Evolutionary conservation across 345 rosid genomes (phyloP).

Genomic region (Populus euphratica): DNA sequence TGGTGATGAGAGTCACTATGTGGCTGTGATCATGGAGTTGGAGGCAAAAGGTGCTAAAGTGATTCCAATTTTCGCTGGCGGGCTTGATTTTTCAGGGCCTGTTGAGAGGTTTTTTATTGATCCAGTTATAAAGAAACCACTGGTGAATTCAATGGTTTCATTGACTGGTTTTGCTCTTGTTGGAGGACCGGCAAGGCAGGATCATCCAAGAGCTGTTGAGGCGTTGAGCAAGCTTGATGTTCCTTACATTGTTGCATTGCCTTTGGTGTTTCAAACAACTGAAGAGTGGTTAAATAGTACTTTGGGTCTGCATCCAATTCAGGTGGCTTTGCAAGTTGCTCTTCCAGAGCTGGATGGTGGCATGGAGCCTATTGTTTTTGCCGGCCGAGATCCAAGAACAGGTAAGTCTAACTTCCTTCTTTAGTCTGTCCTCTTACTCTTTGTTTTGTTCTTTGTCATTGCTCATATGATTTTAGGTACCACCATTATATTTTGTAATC

Average conservation of each 20-base stretch:
- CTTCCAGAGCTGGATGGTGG: conserved; percentile 98
- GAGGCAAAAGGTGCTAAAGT: conserved; percentile 98
- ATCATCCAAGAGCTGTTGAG: conserved; percentile 92
- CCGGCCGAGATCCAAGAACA: conserved; percentile 96
- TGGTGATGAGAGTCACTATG: conserved; percentile 94
- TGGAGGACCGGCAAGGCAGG: conserved; percentile 99
- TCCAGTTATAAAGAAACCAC: conserved; percentile 61
- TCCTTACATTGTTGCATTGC: conserved; percentile 90
- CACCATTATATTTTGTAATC: background rate
- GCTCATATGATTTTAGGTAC: background rate
- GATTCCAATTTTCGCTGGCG: conserved; percentile 89
- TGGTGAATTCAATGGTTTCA: conserved; percentile 69
- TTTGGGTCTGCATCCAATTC: conserved; percentile 91
- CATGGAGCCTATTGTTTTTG: conserved; percentile 95
- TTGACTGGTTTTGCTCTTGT: conserved; percentile 96
- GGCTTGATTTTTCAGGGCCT: conserved; percentile 90
- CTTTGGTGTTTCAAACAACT: conserved; percentile 94
- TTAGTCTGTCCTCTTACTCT: background rate
- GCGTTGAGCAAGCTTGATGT: conserved; percentile 87
- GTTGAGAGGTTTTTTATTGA: conserved; percentile 76
- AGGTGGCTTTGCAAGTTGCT: conserved; percentile 98
- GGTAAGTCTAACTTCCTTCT: conserved; percentile 42
- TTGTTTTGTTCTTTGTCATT: background rate
- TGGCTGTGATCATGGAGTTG: conserved; percentile 96
- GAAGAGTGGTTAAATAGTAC: conserved; percentile 98